Percentiles rank a stretch among this genome's conserved stretches.
Conservation (phyloP, 495 filamentous ascomycete genomes). For the Parathielavia appendiculata region DNA sequence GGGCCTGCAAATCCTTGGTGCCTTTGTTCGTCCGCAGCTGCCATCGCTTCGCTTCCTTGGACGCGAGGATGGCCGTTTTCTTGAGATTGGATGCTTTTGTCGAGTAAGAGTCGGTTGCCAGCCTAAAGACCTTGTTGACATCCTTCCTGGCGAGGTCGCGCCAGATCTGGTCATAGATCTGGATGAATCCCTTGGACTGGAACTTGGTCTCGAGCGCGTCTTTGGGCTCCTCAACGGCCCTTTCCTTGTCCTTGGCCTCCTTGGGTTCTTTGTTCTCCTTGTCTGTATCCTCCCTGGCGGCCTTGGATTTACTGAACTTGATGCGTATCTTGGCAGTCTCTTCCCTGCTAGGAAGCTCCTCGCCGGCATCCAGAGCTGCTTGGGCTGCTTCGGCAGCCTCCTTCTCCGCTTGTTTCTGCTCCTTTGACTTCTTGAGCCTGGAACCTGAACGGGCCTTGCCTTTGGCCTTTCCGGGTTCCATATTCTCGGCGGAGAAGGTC, state of each 20-base stretch:
- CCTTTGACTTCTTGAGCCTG: slow-evolving; percentile 81
- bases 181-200: slow-evolving; percentile 87
- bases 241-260: slow-evolving; percentile 58
- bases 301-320: slow-evolving; percentile 44
- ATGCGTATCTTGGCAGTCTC: slow-evolving; percentile 58
- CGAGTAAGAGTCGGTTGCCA: slow-evolving; percentile 73
- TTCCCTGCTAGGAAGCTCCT: slow-evolving; percentile 68
- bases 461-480: slow-evolving; percentile 56
- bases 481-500: slow-evolving; percentile 68
- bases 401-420: slow-evolving; percentile 94
- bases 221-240: slow-evolving; percentile 52
- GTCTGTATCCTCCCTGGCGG: slow-evolving; percentile 31
- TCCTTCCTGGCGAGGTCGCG: slow-evolving; percentile 90
- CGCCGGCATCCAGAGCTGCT: slow-evolving; percentile 74
- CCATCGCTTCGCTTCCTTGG: slow-evolving; percentile 96
- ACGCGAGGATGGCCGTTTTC: slow-evolving; percentile 94
- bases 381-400: slow-evolving; percentile 87
- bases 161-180: slow-evolving; percentile 98
- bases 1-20: slow-evolving; percentile 92
- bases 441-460: slow-evolving; percentile 62
- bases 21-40: slow-evolving; percentile 97
- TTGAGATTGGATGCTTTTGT: slow-evolving; percentile 88
- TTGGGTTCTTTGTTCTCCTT: slow-evolving; percentile 44
- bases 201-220: slow-evolving; percentile 53
- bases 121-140: slow-evolving; percentile 81